These are phyloP conservation scores for Alternaria triticimaculans DNA, from an alignment of 2,329 filamentous ascomycete species.

Conservation along the genomic window DNA sequence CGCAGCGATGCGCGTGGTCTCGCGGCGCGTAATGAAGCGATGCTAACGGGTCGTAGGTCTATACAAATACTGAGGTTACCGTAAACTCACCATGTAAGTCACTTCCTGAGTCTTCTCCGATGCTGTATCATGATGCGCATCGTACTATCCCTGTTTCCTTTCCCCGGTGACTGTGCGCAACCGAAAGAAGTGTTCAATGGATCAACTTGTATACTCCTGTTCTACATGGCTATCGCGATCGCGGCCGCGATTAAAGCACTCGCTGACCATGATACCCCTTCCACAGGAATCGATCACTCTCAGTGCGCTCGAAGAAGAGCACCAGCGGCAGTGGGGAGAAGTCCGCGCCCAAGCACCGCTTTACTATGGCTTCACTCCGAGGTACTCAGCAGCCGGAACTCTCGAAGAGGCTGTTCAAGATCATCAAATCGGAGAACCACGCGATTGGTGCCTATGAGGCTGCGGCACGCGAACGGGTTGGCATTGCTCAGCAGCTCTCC, in stretches of 20 bases:
- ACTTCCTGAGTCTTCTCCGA: slow-evolving; percentile 25
- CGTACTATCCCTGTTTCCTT: too few relatives aligned
- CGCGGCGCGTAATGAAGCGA: slow-evolving; percentile 4
- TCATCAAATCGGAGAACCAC: slow-evolving; percentile 95
- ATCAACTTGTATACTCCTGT: neutral
- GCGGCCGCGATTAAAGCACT: neutral
- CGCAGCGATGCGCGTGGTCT: slow-evolving; percentile 18
- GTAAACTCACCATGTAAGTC: slow-evolving; percentile 42
- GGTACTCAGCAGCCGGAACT: slow-evolving; percentile 86
- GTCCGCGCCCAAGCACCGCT: slow-evolving; percentile 67
- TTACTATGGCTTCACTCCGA: slow-evolving; percentile 86
- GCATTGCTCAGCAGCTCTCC: slow-evolving; percentile 87
- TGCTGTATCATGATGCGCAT: neutral
- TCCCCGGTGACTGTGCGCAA: too few relatives aligned
- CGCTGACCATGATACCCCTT: slow-evolving; percentile 38
- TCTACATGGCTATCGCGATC: neutral
- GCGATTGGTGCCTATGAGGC: slow-evolving; percentile 84
- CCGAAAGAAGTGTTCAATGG: too few relatives aligned
- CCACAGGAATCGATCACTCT: slow-evolving; percentile 74
- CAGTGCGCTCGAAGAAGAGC: slow-evolving; percentile 71
- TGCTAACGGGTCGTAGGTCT: slow-evolving; percentile 30
- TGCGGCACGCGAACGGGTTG: slow-evolving; percentile 81
- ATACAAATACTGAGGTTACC: slow-evolving; percentile 20
- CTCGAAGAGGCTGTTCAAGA: slow-evolving; percentile 83
- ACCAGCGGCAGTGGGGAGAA: slow-evolving; percentile 49